These are phyloP conservation scores for Clavulina sp. DNA, from an alignment of 768 basidiomycete genomes.

Conservation along the genomic window DNA sequence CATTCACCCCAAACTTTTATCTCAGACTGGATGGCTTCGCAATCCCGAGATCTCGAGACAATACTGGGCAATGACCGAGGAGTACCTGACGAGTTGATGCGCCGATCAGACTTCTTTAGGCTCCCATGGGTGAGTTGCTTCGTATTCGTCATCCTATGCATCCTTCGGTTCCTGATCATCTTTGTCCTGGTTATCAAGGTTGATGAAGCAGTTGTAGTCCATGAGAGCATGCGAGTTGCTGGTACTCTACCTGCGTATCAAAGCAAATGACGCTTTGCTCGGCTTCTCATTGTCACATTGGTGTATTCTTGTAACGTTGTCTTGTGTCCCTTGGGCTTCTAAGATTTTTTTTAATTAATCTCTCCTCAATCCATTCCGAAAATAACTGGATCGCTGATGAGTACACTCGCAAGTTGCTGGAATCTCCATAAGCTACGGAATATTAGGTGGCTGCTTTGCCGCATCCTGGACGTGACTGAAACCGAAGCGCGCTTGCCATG, in stretches of 20 bases:
- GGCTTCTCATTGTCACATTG: no score
- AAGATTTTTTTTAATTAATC: no score
- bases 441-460: no score
- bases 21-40: constrained; percentile 80
- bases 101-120: constrained; percentile 77
- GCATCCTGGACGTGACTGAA: no score
- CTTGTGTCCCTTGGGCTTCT: no score
- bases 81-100: constrained; percentile 74
- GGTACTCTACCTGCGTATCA: constrained; percentile 14
- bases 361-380: no score
- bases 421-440: no score
- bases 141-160: constrained; percentile 18
- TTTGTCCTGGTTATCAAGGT: constrained; percentile 12
- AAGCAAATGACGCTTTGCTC: no score
- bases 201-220: constrained; percentile 60
- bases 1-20: constrained; percentile 64
- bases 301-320: no score
- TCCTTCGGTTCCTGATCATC: constrained; percentile 2
- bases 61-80: constrained; percentile 59
- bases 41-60: constrained; percentile 78
- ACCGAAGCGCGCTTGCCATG: no score
- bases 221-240: constrained; percentile 62
- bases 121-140: constrained; percentile 68
- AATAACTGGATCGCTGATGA: no score
- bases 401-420: no score